Evolutionary conservation across 805 yeast genomes (phyloP), one percentile per base, ranked within the genome.

Genomic region (Metschnikowia cerradonensis): DNA sequence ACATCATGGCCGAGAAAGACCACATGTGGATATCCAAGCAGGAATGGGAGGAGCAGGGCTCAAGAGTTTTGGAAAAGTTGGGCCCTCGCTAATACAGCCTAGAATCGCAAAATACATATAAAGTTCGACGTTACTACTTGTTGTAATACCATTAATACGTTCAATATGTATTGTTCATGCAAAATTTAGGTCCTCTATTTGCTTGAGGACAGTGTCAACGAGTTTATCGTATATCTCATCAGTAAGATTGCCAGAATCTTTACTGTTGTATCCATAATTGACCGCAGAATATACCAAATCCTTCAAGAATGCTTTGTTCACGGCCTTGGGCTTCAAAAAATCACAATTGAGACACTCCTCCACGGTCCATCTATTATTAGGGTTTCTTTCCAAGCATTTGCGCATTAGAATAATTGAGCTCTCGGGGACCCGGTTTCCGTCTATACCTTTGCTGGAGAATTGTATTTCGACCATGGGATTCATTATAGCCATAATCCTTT

Each of bases 21-120:
- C 97, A 91, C 65, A 88, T 94, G 96, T 94, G 99, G 99, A 82
- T 94, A 59, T 77, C 89, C 48, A 91, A 88, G 67, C 90, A 87
- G 67, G 99, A 94, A 72, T 94, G 98, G 98, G 94, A 90, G 67
- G 99, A 94, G 75, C 90, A 87, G 64, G 99, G 99, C 32, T 81
- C 96, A 40, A 79, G 91, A 35, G 81, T 89, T 11, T 80, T 94
- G 69, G 78, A 76, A 55, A 94, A 94, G 71, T 82, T 94, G 62
- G 99, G 98, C 6, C 97, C 97, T 52, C 83, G 98, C 71, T 90
- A 74, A 52, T 40, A 39, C 20, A 40, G 43, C 43, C 30, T 15
- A 40, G 43, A 40, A 11, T 8, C 22, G 8, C 41, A 38, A 38
- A 35, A 40, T 26, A 26, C 15, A 26, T 40, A 26, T 17, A 40